Base-by-base conservation (phyloP, 495 filamentous ascomycete species). In the Penicillium nucicola region DNA sequence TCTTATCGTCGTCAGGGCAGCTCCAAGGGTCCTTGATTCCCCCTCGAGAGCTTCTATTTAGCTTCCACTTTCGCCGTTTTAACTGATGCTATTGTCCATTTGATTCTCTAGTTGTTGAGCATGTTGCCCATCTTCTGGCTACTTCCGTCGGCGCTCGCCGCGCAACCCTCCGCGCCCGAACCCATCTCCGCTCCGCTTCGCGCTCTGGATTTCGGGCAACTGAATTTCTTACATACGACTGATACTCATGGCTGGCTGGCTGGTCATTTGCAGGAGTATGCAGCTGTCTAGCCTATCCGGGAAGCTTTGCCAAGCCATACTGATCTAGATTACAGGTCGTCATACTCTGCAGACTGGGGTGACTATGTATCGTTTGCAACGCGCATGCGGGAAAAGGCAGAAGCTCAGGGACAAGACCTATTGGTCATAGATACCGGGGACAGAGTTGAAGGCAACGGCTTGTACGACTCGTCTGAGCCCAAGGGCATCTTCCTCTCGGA, bases 211-310 rank as follows among this genome's bases (percentile, higher is more conserved):
- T 95, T 93, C 90, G 92, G 88, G 17, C 86, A 92, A 62, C 77
- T 97, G 48, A 97, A 97, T 72, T 91, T 98, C 69, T 74, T 98
- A 13, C 89, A 95, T 58, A 96, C 92, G 0, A 96, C 92, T 15
- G 88, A 96, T 71, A 92, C 87, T 15, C 93, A 98, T 75, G 91
- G 95, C 57, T 98, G 93, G 93, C 84, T 92, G 57, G 91, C 82
- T 8, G 93, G 93, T 19, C 93, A 98, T 78, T 72, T 97, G 6
- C 86, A 89, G 71, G 93, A 98, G 84, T 87, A 74, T 74, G 73
- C 50, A 35, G 15, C 22, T 33, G 39, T 49, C 32, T 40, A 10
- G 42, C 22, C 53, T 53, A 40, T 12, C 20, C 45, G 30, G 47
- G 53, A 50, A 51, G 17, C 39, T 42, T 45, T 45, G 40, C 7